phyloP scores from a whole-genome alignment of 352 stramenopile genomes.

The Globisporangium alternatum region DNA sequence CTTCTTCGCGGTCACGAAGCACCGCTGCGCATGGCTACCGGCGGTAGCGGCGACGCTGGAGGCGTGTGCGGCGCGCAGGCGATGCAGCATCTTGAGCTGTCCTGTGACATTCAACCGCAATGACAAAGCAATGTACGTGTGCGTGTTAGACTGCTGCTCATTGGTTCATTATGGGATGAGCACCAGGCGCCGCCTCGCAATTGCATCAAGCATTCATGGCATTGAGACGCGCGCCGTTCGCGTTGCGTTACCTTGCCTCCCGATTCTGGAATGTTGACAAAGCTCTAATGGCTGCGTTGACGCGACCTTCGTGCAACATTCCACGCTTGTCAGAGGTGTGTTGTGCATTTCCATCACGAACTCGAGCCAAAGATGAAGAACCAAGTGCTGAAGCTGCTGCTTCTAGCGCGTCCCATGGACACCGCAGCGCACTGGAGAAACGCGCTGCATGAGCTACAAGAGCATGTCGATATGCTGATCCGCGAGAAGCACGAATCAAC shows the following conservation, averaged over 20 bases:
- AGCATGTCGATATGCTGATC: neutral
- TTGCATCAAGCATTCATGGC: neutral
- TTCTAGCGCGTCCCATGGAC: conserved; percentile 23
- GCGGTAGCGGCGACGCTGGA: neutral
- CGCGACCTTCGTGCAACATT: conserved; percentile 19
- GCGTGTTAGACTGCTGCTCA: neutral
- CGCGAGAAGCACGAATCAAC: neutral
- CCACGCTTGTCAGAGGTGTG: neutral
- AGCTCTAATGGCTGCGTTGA: conserved; percentile 8
- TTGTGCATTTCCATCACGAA: neutral
- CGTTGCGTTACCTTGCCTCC: conserved; percentile 2
- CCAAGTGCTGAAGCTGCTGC: conserved; percentile 26
- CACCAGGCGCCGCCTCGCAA: neutral
- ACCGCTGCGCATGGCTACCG: conserved; percentile 16
- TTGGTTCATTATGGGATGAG: too few species aligned
- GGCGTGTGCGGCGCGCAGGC: conserved; percentile 8
- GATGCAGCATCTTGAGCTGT: conserved; percentile 16
- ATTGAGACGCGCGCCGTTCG: neutral
- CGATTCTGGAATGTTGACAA: neutral
- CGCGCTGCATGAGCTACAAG: conserved; percentile 4
- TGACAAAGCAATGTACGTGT: neutral
- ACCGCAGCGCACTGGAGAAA: conserved; percentile 23
- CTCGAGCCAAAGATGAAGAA: conserved; percentile 6
- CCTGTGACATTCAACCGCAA: neutral
- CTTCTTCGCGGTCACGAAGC: conserved; percentile 36